These are phyloP conservation scores for Arachis hypogaea DNA, from an alignment of 306 rosid species.

Conservation along the genomic window DNA sequence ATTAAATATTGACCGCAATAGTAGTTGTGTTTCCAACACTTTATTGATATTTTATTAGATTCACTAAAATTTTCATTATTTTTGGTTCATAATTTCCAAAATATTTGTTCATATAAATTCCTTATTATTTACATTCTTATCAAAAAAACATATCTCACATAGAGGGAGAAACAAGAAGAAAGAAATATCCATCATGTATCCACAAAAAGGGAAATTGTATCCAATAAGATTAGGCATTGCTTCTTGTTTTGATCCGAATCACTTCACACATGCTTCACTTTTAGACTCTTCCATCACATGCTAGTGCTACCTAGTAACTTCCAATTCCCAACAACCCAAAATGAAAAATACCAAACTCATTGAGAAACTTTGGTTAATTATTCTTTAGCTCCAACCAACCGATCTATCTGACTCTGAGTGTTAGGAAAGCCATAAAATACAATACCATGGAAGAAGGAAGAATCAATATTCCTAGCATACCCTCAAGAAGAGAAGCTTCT, in stretches of 20 bases:
- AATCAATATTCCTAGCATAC: conserved; percentile 16
- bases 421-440: neutral
- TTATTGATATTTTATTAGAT: no score
- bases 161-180: no score
- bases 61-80: no score
- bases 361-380: conserved; percentile 2
- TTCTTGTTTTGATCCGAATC: neutral
- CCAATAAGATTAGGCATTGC: neutral
- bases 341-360: neutral
- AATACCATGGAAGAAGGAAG: conserved; percentile 31
- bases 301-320: conserved; percentile 21
- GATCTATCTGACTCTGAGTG: neutral
- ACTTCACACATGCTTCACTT: neutral
- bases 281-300: conserved; percentile 6
- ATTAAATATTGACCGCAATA: no score
- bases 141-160: no score
- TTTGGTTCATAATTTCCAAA: no score
- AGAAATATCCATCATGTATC: no score
- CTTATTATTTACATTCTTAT: no score
- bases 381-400: neutral
- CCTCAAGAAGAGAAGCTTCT: conserved; percentile 36
- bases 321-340: conserved; percentile 12
- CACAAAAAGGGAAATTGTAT: no score
- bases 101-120: no score
- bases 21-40: no score